Conservation (phyloP, 2,329 filamentous ascomycete species). For the Esteya vermicola region DNA sequence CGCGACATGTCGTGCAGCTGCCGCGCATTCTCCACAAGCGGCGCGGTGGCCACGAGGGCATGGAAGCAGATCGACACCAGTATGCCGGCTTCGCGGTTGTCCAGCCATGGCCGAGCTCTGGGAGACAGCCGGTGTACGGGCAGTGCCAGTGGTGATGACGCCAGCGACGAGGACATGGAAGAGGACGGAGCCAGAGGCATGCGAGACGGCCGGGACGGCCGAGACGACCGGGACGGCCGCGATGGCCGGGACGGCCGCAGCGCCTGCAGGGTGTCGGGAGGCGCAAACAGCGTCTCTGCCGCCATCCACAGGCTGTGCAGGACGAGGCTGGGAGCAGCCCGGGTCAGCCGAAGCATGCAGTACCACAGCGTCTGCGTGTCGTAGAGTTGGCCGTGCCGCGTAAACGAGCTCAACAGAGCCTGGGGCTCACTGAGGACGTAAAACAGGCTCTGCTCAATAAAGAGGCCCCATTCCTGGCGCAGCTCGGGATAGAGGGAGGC, state of each 20-base stretch:
- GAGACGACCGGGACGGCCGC: too few species aligned
- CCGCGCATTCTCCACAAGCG: slow-evolving; percentile 30
- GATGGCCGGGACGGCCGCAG: too few species aligned
- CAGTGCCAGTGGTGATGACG: too few species aligned
- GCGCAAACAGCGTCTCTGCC: slow-evolving; percentile 41
- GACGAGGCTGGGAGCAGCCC: slow-evolving; percentile 41
- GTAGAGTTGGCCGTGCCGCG: slow-evolving; percentile 32
- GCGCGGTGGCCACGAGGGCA: slow-evolving; percentile 44
- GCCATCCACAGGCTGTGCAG: slow-evolving; percentile 53
- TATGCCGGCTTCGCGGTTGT: slow-evolving; percentile 34
- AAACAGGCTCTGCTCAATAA: slow-evolving; percentile 51
- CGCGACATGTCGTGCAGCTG: slow-evolving; percentile 46
- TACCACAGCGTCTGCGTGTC: slow-evolving; percentile 51
- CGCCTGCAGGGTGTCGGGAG: slow-evolving; percentile 30
- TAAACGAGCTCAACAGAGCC: slow-evolving; percentile 42
- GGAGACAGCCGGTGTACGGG: slow-evolving; percentile 22
- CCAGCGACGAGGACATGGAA: too few species aligned
- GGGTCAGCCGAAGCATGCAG: slow-evolving; percentile 44
- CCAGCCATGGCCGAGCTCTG: slow-evolving; percentile 21
- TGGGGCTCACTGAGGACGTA: slow-evolving; percentile 45
- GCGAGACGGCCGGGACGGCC: too few species aligned
- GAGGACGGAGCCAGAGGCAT: too few species aligned
- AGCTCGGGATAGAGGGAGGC: too few species aligned
- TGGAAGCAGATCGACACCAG: slow-evolving; percentile 48
- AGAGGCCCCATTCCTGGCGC: slow-evolving; percentile 41